Conservation (phyloP, 1,284 basidiomycete species). For the Malassezia arunalokei region DNA sequence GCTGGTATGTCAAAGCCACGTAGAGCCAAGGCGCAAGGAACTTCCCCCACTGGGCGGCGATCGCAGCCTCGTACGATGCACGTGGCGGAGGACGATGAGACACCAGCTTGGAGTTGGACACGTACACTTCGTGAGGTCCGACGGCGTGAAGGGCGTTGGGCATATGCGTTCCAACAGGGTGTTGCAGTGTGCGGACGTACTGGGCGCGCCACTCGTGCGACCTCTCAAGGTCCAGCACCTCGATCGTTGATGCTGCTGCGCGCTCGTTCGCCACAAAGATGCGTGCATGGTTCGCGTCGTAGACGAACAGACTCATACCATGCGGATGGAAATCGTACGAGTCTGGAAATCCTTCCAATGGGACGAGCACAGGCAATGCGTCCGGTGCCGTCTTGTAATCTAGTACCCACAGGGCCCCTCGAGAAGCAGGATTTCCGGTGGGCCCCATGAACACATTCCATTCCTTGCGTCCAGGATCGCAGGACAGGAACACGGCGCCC, state of each 20-base stretch:
- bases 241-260: conserved; percentile 1
- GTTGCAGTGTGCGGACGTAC: conserved; percentile 12
- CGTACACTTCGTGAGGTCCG: conserved; percentile 56
- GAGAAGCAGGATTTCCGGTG: not conserved
- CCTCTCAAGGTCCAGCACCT: conserved; percentile 14
- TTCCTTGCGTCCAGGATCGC: conserved; percentile 14
- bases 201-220: conserved; percentile 4
- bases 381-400: not conserved
- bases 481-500: conserved; percentile 11
- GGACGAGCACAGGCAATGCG: not conserved
- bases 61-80: not conserved
- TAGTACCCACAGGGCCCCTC: conserved; percentile 15
- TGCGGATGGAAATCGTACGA: conserved; percentile 16
- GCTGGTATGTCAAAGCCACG: not conserved
- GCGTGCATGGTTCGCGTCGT: not conserved
- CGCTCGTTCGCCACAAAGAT: conserved; percentile 17
- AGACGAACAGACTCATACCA: conserved; percentile 6
- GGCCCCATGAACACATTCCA: conserved; percentile 19
- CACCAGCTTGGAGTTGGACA: conserved; percentile 59
- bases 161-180: conserved; percentile 14
- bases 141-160: conserved; percentile 58
- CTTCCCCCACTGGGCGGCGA: not conserved
- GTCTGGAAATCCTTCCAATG: conserved; percentile 4
- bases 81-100: conserved; percentile 49
- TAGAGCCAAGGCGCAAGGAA: not conserved